These are phyloP conservation scores for Amaranthus tricolor DNA, from an alignment of 179 eudicot genomes.

Conservation along the genomic window DNA sequence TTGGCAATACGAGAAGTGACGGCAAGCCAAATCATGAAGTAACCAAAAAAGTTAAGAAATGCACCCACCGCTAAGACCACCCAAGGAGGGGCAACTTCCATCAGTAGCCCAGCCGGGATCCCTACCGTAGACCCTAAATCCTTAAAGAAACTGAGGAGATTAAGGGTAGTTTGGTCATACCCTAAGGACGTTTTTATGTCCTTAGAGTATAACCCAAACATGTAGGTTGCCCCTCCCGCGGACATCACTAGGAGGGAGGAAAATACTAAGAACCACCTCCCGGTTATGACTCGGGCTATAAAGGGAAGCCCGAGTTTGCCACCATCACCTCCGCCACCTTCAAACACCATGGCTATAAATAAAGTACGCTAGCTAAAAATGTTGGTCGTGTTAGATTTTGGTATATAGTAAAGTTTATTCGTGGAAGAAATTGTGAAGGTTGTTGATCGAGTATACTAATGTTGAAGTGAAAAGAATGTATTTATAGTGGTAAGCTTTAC, in stretches of 20 bases:
- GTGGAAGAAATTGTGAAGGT: not conserved
- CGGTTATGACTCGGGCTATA: slow-evolving; percentile 24
- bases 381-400: not conserved
- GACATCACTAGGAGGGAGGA: slow-evolving; percentile 41
- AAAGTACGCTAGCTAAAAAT: too few species aligned
- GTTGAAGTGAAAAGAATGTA: not conserved
- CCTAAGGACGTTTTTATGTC: slow-evolving; percentile 32
- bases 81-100: slow-evolving; percentile 35
- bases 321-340: slow-evolving; percentile 5
- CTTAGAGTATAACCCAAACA: slow-evolving; percentile 42
- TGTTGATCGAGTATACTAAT: not conserved
- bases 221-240: slow-evolving; percentile 38
- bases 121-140: slow-evolving; percentile 39
- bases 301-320: not conserved
- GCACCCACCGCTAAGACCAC: slow-evolving; percentile 29
- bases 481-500: not conserved
- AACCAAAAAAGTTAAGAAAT: slow-evolving; percentile 32
- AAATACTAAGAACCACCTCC: slow-evolving; percentile 50
- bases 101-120: slow-evolving; percentile 31
- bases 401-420: not conserved
- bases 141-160: slow-evolving; percentile 37
- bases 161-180: slow-evolving; percentile 42
- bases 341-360: slow-evolving; percentile 12
- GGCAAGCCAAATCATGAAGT: slow-evolving; percentile 47
- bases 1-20: slow-evolving; percentile 30